Base-by-base conservation (phyloP, 106 monocot genomes). In the Narthecium ossifragum region DNA sequence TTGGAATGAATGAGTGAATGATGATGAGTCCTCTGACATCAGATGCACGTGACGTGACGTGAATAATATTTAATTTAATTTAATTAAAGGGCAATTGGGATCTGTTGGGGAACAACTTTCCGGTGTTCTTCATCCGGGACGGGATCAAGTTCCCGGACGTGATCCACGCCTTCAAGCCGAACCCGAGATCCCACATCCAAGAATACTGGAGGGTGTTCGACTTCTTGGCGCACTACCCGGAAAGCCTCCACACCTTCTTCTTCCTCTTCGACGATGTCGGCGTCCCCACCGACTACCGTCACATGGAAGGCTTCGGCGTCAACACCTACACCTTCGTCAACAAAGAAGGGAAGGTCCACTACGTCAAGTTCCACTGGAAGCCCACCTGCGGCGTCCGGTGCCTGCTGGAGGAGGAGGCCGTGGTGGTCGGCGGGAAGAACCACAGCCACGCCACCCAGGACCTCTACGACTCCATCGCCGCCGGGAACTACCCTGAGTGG, bases 201-300 rank as follows among this genome's bases (percentile, higher is more conserved):
- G 90, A 90, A 64, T 90, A 90, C 64, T 90, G 90, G 90, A 55
- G 90, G 18, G 85, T 90, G 21, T 82, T 90, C 55, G 90, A 90
- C 70, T 90, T 82, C 78, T 52, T 77, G 27, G 82, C 82, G 3
- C 90, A 90, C 68, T 65, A 37, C 57, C 90, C 90, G 0, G 90
- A 90, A 70, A 90, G 85, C 67, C 69, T 90, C 14, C 90, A 85
- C 82, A 90, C 90, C 23, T 90, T 90, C 79, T 81, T 76, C 85
- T 90, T 90, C 85, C 85, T 90, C 67, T 90, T 90, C 68, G 90
- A 90, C 32, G 90, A 90, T 30, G 90, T 90, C 26, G 90, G 90
- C 5, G 76, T 90, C 2, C 90, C 90, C 17, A 12, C 62, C 1
- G 79, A 85, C 65, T 90, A 90, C 67, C 67, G 90, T 5, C 90